phyloP scores from a whole-genome alignment of 257 asterid species.

The Jacaranda copaia region DNA sequence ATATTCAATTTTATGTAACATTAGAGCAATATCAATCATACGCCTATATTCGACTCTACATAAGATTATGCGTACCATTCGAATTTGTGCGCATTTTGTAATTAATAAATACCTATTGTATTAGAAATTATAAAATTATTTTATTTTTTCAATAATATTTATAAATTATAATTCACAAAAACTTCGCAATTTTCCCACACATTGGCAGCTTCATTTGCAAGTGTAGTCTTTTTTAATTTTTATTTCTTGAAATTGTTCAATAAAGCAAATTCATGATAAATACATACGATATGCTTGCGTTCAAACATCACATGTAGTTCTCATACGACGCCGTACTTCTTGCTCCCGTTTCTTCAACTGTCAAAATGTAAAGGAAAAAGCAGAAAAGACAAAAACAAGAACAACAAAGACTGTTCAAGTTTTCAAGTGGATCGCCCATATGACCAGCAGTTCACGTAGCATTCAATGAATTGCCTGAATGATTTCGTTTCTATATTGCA shows the following conservation, averaged over 20 bases:
- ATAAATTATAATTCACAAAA: no score
- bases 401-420: slow-evolving; percentile 13
- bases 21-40: no score
- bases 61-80: no score
- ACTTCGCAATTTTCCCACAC: no score
- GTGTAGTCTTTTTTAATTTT: no score
- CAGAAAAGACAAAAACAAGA: neutral
- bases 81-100: no score
- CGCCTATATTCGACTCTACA: no score
- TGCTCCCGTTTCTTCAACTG: slow-evolving; percentile 25
- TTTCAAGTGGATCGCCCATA: slow-evolving; percentile 10
- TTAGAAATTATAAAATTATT: no score
- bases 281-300: neutral
- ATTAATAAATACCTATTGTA: no score
- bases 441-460: neutral
- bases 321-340: slow-evolving; percentile 21
- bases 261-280: neutral
- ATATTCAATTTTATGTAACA: no score
- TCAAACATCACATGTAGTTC: slow-evolving; percentile 9
- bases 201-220: no score
- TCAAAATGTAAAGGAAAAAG: neutral
- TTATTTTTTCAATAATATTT: no score
- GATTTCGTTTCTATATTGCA: neutral
- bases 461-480: slow-evolving; percentile 21
- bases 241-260: neutral